These are phyloP conservation scores for Ogataea paraovalis DNA, from an alignment of 805 yeast genomes.

Conservation along the genomic window DNA sequence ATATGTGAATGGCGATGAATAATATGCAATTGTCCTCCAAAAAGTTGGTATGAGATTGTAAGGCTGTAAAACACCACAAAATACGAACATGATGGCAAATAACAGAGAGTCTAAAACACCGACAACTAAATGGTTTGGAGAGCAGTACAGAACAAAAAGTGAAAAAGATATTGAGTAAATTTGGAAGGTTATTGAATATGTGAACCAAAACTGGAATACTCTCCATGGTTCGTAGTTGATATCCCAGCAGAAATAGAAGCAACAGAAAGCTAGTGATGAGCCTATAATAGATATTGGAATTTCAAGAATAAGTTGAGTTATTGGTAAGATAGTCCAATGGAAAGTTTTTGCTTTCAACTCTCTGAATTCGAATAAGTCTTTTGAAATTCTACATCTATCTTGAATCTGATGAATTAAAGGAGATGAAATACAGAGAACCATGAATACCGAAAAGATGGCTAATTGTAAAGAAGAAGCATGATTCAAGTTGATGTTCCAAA, in stretches of 20 bases:
- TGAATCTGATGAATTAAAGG: constrained; percentile 58
- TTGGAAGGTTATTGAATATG: constrained; percentile 30
- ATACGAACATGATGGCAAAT: constrained; percentile 31
- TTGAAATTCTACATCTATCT: constrained; percentile 37
- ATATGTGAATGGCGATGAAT: constrained; percentile 44
- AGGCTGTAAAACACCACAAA: constrained; percentile 43
- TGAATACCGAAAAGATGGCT: constrained; percentile 52
- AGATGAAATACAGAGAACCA: constrained; percentile 50
- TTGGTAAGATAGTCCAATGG: constrained; percentile 47
- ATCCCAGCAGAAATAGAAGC: constrained; percentile 47
- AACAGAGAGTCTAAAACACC: constrained; percentile 38
- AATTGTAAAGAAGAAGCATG: constrained; percentile 38
- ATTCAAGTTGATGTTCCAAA: constrained; percentile 46
- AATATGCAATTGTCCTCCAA: constrained; percentile 41
- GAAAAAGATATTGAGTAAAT: constrained; percentile 33
- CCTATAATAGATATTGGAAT: constrained; percentile 48
- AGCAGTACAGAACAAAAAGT: constrained; percentile 37
- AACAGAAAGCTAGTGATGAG: constrained; percentile 43
- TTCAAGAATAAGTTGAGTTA: constrained; percentile 38
- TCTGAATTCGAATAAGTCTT: constrained; percentile 49
- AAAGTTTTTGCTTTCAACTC: constrained; percentile 46
- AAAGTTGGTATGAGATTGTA: constrained; percentile 40
- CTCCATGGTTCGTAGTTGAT: constrained; percentile 22
- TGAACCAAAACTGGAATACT: constrained; percentile 35
- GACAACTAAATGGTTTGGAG: constrained; percentile 42